phyloP scores from a whole-genome alignment of 768 basidiomycete species.

The Solioccasus polychromus region DNA sequence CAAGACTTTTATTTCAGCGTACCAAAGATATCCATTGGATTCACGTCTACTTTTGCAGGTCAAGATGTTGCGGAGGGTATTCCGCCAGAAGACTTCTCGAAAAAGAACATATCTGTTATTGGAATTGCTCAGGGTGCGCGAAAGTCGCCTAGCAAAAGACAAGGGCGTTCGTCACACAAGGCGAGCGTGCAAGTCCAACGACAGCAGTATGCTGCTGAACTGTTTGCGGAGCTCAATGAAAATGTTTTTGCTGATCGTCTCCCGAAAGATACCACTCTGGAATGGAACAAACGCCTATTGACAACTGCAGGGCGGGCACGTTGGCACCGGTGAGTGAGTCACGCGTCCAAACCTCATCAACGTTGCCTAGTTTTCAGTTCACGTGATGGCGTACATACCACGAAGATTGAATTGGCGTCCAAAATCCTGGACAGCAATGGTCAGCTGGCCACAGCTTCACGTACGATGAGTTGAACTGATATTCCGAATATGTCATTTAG shows the following conservation, averaged over 20 bases:
- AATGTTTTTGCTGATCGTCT: constrained; percentile 53
- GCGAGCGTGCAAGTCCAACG: constrained; percentile 44
- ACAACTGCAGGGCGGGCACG: constrained; percentile 71
- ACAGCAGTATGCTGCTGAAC: constrained; percentile 49
- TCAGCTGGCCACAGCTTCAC: constrained; percentile 27
- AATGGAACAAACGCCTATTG: constrained; percentile 64
- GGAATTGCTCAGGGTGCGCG: background rate
- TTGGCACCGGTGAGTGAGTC: constrained; percentile 49
- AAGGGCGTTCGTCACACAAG: constrained; percentile 27
- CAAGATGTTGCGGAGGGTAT: constrained; percentile 6
- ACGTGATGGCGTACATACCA: constrained; percentile 54
- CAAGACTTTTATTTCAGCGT: background rate
- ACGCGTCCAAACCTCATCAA: background rate
- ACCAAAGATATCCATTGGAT: background rate
- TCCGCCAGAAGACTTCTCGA: constrained; percentile 10
- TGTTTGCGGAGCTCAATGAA: constrained; percentile 62
- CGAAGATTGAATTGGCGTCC: constrained; percentile 73
- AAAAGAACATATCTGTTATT: constrained; percentile 5
- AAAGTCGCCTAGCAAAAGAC: constrained; percentile 23
- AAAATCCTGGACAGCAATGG: constrained; percentile 81
- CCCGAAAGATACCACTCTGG: constrained; percentile 52
- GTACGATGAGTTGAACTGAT: background rate
- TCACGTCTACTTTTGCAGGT: background rate
- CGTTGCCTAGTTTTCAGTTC: constrained; percentile 36
- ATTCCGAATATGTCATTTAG: constrained; percentile 35